phyloP scores from a whole-genome alignment of 345 rosid genomes.

The Eucalyptus cloeziana region DNA sequence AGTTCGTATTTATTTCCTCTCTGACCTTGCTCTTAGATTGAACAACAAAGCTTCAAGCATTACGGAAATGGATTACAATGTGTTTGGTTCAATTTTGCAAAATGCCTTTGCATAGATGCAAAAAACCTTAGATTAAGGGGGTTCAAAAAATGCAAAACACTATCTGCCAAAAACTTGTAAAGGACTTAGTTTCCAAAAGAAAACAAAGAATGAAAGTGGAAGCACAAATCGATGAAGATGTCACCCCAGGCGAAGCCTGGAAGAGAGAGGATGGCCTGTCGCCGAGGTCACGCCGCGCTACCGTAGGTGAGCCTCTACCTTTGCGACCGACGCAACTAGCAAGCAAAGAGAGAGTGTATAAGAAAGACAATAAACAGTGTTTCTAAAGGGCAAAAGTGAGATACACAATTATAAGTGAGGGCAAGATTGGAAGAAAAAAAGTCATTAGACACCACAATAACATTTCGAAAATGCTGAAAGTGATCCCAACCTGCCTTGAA shows the following conservation, averaged over 20 bases:
- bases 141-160: neutral
- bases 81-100: rapidly evolving
- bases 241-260: neutral
- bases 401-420: neutral
- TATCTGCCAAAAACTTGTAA: neutral
- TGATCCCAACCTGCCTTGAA: neutral
- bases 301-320: rapidly evolving
- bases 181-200: neutral
- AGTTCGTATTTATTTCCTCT: neutral
- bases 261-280: neutral
- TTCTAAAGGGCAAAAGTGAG: neutral
- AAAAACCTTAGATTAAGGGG: neutral
- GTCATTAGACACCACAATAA: neutral
- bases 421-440: neutral
- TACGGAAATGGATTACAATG: neutral
- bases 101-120: neutral
- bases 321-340: neutral
- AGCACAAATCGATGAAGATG: neutral
- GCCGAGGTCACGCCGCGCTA: neutral
- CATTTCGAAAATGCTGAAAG: neutral
- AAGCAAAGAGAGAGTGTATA: neutral
- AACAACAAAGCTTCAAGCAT: neutral
- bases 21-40: neutral
- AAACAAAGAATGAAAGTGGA: neutral
- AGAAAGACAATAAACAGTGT: neutral